phyloP scores from a whole-genome alignment of 768 basidiomycete species.

The Epithele typhae region DNA sequence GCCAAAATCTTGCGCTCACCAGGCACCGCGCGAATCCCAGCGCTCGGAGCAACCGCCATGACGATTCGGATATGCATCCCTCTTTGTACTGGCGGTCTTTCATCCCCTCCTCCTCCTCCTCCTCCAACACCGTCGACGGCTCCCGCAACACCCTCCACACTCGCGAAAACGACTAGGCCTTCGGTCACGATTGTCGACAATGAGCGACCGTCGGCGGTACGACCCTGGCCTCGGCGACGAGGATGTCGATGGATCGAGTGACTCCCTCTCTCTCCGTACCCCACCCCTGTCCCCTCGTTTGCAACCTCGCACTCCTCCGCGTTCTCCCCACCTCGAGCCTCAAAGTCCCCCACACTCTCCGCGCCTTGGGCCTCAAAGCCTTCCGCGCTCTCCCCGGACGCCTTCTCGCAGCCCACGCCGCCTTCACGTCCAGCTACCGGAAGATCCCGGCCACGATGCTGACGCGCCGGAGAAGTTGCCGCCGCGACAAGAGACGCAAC shows the following conservation, averaged over 20 bases:
- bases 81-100: neutral
- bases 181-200: neutral
- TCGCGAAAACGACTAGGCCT: too few relatives aligned
- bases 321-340: too few relatives aligned
- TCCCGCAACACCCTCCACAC: neutral
- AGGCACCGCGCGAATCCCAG: too few relatives aligned
- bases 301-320: too few relatives aligned
- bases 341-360: too few relatives aligned
- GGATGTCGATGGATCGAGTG: conserved; percentile 8
- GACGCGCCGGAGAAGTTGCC: neutral
- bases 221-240: conserved; percentile 29
- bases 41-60: too few relatives aligned
- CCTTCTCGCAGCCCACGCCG: conserved; percentile 4
- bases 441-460: neutral
- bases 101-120: neutral
- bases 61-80: too few relatives aligned
- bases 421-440: conserved; percentile 2
- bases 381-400: neutral
- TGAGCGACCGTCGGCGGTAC: conserved; percentile 10
- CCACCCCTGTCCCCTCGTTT: too few relatives aligned
- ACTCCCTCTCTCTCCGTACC: neutral
- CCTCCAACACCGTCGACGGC: neutral
- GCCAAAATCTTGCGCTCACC: too few relatives aligned
- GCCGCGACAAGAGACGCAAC: neutral
- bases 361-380: too few relatives aligned